Conservation (phyloP, 495 filamentous ascomycete genomes). For the Pseudevernia furfuracea region DNA sequence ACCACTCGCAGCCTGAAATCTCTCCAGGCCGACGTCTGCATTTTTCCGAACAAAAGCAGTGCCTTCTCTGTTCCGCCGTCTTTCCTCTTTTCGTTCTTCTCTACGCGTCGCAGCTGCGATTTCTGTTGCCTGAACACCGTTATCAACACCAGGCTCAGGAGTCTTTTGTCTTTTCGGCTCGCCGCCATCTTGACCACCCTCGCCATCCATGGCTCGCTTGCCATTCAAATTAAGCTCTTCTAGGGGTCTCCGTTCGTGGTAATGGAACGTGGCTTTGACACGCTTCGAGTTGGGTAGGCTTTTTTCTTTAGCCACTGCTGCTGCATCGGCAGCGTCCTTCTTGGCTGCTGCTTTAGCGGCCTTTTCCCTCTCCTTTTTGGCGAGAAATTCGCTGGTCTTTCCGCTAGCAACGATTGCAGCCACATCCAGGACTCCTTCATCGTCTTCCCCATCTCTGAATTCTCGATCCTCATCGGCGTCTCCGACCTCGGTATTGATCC, state of each 20-base stretch:
- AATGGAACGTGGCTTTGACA: constrained; percentile 68
- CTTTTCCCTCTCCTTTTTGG: constrained; percentile 87
- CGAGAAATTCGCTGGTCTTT: constrained; percentile 85
- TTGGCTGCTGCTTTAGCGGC: constrained; percentile 57
- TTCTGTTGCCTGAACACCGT: constrained; percentile 24
- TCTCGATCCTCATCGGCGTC: constrained; percentile 43
- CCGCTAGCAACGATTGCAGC: constrained; percentile 88
- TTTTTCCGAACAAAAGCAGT: constrained; percentile 49
- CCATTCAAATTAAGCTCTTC: constrained; percentile 46
- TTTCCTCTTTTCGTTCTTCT: constrained; percentile 34
- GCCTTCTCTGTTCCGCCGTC: constrained; percentile 38
- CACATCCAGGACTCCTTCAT: constrained; percentile 86
- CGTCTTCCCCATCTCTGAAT: constrained; percentile 44
- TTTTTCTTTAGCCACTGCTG: constrained; percentile 34
- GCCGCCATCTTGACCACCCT: constrained; percentile 32
- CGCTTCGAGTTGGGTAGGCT: constrained; percentile 78
- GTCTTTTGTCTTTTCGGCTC: constrained; percentile 38
- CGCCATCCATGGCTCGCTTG: constrained; percentile 34
- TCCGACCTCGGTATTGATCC: constrained; percentile 45
- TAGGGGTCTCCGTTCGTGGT: constrained; percentile 63
- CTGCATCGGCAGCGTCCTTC: constrained; percentile 33
- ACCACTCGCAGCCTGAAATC: constrained; percentile 72
- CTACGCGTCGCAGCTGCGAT: constrained; percentile 24
- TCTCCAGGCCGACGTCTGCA: constrained; percentile 78
- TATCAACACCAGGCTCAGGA: constrained; percentile 26